Evolutionary conservation across 2,329 filamentous ascomycete species (phyloP).

Genomic region (Bimuria novae-zelandiae): DNA sequence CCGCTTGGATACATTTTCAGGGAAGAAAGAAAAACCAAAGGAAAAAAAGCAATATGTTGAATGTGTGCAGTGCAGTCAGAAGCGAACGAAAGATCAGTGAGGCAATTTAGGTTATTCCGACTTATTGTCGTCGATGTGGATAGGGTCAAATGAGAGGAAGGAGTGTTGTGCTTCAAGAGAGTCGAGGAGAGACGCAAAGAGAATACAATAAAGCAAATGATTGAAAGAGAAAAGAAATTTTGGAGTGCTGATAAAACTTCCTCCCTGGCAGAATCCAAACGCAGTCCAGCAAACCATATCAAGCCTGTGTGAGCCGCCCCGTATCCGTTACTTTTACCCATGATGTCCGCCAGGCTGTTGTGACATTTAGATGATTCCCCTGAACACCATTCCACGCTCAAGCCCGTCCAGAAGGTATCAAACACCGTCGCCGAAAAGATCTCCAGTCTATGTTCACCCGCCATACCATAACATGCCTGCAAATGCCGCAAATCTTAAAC

Average conservation of each 20-base stretch:
- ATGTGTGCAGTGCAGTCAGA: no score
- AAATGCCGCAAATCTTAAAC: constrained; percentile 47
- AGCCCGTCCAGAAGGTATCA: constrained; percentile 41
- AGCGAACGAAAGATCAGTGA: no score
- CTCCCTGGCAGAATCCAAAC: constrained; percentile 25
- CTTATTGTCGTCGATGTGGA: no score
- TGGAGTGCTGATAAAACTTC: constrained; percentile 8
- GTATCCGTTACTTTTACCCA: constrained; percentile 35
- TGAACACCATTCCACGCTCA: constrained; percentile 38
- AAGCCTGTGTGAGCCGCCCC: constrained; percentile 30
- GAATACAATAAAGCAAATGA: constrained; percentile 6
- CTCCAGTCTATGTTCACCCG: constrained; percentile 45
- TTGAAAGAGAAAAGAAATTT: constrained; percentile 22
- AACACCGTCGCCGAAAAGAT: constrained; percentile 43
- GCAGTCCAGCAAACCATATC: constrained; percentile 12
- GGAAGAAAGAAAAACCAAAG: no score
- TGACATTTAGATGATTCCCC: constrained; percentile 28
- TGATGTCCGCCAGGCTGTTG: constrained; percentile 34
- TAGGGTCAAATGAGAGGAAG: not conserved
- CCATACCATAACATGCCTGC: constrained; percentile 40
- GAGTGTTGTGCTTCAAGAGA: not conserved
- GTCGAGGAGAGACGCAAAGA: constrained; percentile 5
- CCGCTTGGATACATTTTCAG: no score
- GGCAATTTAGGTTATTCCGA: no score
- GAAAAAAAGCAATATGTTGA: no score